Base-by-base conservation (phyloP, 495 filamentous ascomycete species). In the Penicillium roqueforti region DNA sequence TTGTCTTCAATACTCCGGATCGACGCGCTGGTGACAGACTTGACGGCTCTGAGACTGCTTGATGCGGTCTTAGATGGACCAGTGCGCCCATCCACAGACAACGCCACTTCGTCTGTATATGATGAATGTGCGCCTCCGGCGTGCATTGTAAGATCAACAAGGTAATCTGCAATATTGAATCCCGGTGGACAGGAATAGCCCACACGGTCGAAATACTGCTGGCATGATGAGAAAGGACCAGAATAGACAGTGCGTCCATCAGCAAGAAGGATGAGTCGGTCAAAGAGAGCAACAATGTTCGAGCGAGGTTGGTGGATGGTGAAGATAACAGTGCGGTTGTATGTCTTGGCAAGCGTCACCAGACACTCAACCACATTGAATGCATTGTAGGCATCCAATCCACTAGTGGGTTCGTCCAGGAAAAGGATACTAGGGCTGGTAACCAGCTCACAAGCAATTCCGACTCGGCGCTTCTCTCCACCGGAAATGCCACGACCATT, bases 261-360 rank as follows among this genome's bases (percentile, higher is more conserved):
- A 7, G 93, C 93, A 31, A 98, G 77, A 16, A 98, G 83, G 55
- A 98, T 82, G 16, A 98, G 78, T 51, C 92, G 84, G 66, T 98
- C 95, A 62, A 98, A 98, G 28, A 98, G 79, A n/a, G 93, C 93
- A 26, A 97, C 93, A 59, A 98, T 98, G 62, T 98, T 98, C n/a
- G 93, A 97, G 53, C 95, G 81, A n/a, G 93, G 93, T 58, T 98
- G 93, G 70, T 98, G 93, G 57, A 98, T 98, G 5, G 93, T 98
- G 76, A 98, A 97, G 51, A 98, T 87, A 54, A 98, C 89, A 1
- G 93, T 98, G 42, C 93, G 82, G 66, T 95, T 92, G 75, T 97
- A 97, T 26, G 85, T 92, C 76, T 93, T 96, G 16, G 93, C 93
- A 41, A 98, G 71, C 4, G 88, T 97, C 37, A 98, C 93, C 34